phyloP scores from a whole-genome alignment of 2,329 filamentous ascomycete species.

The Sclerotinia subarctica region DNA sequence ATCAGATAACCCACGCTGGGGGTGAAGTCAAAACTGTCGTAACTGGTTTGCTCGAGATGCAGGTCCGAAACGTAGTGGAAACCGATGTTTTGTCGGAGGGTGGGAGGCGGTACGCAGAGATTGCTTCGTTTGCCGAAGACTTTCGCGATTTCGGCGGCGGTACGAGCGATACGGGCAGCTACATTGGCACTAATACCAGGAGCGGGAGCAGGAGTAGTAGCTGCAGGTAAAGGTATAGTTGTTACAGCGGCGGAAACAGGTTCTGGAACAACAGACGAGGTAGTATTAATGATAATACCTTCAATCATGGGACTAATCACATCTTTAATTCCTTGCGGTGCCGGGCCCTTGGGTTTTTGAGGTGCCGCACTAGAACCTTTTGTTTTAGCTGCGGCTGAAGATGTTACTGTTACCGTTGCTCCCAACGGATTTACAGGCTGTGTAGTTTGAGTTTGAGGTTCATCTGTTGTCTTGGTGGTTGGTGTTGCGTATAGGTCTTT shows the following conservation, averaged over 20 bases:
- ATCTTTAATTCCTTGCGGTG: neutral
- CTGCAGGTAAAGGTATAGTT: no score
- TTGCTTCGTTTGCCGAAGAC: neutral
- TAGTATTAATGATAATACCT: neutral
- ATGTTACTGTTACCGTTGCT: neutral
- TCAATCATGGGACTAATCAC: neutral
- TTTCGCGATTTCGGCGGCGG: no score
- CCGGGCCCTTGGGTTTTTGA: neutral
- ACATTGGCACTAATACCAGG: neutral
- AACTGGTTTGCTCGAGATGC: conserved; percentile 7
- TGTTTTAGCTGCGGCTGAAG: neutral
- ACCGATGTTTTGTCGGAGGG: neutral
- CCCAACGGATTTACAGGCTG: neutral
- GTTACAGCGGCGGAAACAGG: neutral
- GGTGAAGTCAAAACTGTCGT: neutral
- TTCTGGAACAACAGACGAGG: no score
- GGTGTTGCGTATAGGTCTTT: neutral
- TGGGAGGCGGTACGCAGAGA: neutral
- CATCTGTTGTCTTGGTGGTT: neutral
- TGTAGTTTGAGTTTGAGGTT: neutral
- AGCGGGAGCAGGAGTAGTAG: no score
- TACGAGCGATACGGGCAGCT: neutral
- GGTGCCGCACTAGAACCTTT: neutral
- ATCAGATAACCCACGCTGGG: neutral
- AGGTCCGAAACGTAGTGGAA: conserved; percentile 16